phyloP scores from a whole-genome alignment of 768 basidiomycete species.

The Grammothele lineata region DNA sequence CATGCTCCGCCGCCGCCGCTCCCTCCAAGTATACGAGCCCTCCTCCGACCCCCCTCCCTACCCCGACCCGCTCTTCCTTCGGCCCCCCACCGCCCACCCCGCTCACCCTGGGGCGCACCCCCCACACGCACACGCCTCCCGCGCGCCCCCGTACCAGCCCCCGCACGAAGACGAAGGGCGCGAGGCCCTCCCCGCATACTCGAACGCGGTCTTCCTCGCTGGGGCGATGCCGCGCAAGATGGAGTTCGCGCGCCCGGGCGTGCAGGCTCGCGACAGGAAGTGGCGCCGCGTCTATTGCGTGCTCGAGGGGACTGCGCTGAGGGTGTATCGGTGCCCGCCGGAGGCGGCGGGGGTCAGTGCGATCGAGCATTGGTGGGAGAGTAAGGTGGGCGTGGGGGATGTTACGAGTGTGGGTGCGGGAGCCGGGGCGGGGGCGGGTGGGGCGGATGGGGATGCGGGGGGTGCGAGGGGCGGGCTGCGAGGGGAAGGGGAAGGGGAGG shows the following conservation, averaged over 20 bases:
- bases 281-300: conserved; percentile 89
- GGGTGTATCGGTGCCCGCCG: conserved; percentile 58
- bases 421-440: conserved; percentile 21
- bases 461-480: conserved; percentile 13
- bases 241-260: conserved; percentile 84
- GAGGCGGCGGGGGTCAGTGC: conserved; percentile 42
- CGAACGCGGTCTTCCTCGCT: conserved; percentile 75
- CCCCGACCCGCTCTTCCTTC: conserved; percentile 37
- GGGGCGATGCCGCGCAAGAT: conserved; percentile 86
- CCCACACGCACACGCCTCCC: conserved; percentile 20
- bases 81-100: conserved; percentile 36
- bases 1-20: conserved; percentile 55
- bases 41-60: conserved; percentile 66
- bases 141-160: conserved; percentile 12
- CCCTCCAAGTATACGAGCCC: conserved; percentile 65
- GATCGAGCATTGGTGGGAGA: conserved; percentile 78
- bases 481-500: conserved; percentile 2
- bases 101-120: conserved; percentile 53
- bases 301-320: conserved; percentile 87
- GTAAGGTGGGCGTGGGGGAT: conserved; percentile 69
- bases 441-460: conserved; percentile 28
- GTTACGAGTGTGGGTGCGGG: conserved; percentile 24
- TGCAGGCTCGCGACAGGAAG: conserved; percentile 85
- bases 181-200: conserved; percentile 78
- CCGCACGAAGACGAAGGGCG: conserved; percentile 79